Evolutionary conservation across 2,329 filamentous ascomycete species (phyloP), one percentile per base, ranked within the genome.

Genomic region (Beauveria rudraprayagi): DNA sequence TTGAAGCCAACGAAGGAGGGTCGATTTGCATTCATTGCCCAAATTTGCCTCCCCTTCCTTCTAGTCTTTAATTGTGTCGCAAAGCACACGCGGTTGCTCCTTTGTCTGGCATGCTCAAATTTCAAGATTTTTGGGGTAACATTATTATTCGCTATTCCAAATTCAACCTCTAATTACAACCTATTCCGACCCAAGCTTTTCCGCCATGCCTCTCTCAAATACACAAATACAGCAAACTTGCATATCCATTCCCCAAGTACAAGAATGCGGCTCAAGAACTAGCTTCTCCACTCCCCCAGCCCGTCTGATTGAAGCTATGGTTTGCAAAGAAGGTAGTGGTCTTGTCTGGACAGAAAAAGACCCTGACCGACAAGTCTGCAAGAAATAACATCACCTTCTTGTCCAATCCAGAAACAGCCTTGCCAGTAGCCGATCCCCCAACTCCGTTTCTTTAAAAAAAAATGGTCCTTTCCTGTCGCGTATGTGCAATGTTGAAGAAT

Each of bases 81-180:
- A 41, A 24, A 43, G 34, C 11, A 37, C 11, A 14, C 34, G 34
- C 34, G 34, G 6, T 37, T 6, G 34, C 34, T 14, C 34, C 11
- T 2, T 37, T 37, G 11, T 6, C 34, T 37, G 11, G 34, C 34
- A 5, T 37, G 34, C 1, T 6, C 5, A 16, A 5, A 37, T 6
- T 37, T 5, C 1, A 14, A 5, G 14, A 5, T 14, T 37, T 5
- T 37, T 37, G 34, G 34, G 34, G 14, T 56, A 47, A 56, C 41
- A 56, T 56, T 47, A 56, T 28, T 58, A 46, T 50, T 51, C 56
- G 56, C 56, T 52, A 59, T 59, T 51, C 37, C 56, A 52, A 58
- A 52, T 34, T 58, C 56, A 52, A 44, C 26, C 11, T 59, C 56
- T 59, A 59, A 59, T 59, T 59, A 59, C 47, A 52, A 34, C 47